Evolutionary conservation across 495 filamentous ascomycete species (phyloP), one percentile per base, ranked within the genome.

Genomic region (Penicillium psychrofluorescens): DNA sequence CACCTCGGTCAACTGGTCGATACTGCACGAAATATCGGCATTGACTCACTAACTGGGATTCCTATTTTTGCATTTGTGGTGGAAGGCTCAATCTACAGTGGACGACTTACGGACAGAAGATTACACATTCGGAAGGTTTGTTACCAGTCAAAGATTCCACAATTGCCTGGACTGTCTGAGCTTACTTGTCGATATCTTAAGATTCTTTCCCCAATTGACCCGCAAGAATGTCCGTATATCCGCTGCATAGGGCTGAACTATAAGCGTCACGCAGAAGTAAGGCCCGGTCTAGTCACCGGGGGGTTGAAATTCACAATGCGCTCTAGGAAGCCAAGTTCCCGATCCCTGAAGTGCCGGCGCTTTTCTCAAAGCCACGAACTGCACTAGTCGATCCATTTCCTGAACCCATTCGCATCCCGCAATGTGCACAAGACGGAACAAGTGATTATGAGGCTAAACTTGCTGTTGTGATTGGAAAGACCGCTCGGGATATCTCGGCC

Each of bases 401-500:
- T 40, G 55, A 48, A 11, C 44, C 46, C 32, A 58, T 70, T 32
- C 51, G 39, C 15, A 55, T 74, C 2, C 69, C 67, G 4, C 61
- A 61, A 41, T 30, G 55, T 29, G 67, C 64, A 4, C 70, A 72
- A 50, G 56, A 68, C 29, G 59, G 58, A 7, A 63, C 58, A 9
- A 63, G 86, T 4, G 85, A 88, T 54, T 88, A 86, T 46, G 85
- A 88, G 56, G 83, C 78, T 49, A 85, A 88, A 58, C 70, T 88
- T 10, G 77, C 85, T 2, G 68, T 72, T 29, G 50, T 88, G 2
- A 83, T 88, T 48, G 79, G 80, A n/a, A 82, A 78, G 60, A 51
- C 69, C 15, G 80, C 72, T 29, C 49, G 54, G 10, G 76, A 87
- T 45, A 76, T 87, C 8, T 51, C 77, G 9, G 81, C 82, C 50